phyloP scores from a whole-genome alignment of 768 basidiomycete genomes.

The Termitomyces sp. region DNA sequence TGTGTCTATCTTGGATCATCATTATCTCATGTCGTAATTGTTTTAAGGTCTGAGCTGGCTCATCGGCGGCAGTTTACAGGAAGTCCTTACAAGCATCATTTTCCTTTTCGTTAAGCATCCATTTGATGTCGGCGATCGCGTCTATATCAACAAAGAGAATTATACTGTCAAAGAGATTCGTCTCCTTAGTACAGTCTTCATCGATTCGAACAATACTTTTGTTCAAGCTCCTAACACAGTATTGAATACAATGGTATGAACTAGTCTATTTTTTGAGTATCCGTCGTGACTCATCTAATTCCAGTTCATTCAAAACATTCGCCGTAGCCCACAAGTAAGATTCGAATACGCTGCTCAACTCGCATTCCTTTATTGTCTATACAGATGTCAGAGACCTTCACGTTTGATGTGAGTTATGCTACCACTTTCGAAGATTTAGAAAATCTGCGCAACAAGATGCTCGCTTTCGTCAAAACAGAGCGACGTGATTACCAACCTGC shows the following conservation, averaged over 20 bases:
- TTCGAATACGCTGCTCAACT: not conserved
- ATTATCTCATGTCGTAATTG: not conserved
- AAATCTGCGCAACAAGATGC: slow-evolving; percentile 69
- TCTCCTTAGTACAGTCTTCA: slow-evolving; percentile 70
- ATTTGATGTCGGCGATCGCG: slow-evolving; percentile 76
- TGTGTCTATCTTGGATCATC: slow-evolving; percentile 9
- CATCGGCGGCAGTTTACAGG: slow-evolving; percentile 74
- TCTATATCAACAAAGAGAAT: slow-evolving; percentile 42
- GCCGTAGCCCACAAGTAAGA: slow-evolving; percentile 61
- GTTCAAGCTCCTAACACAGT: slow-evolving; percentile 72
- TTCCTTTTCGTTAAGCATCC: slow-evolving; percentile 89
- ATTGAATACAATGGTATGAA: slow-evolving; percentile 45
- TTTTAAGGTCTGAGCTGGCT: slow-evolving; percentile 74
- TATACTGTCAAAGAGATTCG: slow-evolving; percentile 89
- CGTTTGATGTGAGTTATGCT: slow-evolving; percentile 71
- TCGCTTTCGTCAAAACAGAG: slow-evolving; percentile 65
- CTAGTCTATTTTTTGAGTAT: not conserved
- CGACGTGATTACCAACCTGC: slow-evolving; percentile 68
- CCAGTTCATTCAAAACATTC: slow-evolving; percentile 67
- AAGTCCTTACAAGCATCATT: slow-evolving; percentile 81
- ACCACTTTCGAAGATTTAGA: slow-evolving; percentile 84
- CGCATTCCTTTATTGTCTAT: not conserved
- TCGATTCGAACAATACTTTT: slow-evolving; percentile 49
- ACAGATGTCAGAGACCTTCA: slow-evolving; percentile 74
- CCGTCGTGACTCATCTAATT: not conserved